These are phyloP conservation scores for Suaeda aralocaspica DNA, from an alignment of 148 eudicot genomes.

Conservation along the genomic window DNA sequence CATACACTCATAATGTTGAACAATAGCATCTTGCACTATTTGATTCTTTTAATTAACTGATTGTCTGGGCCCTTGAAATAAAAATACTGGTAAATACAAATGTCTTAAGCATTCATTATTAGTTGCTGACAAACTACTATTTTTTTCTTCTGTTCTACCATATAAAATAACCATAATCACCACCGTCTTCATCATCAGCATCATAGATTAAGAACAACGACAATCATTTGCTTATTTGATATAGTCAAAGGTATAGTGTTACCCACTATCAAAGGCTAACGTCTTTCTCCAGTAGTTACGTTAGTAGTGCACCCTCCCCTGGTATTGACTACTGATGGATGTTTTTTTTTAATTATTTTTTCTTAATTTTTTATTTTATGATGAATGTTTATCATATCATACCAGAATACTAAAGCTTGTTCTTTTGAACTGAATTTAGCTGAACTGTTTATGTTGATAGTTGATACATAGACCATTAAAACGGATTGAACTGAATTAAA, in stretches of 20 bases:
- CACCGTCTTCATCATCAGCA: background rate
- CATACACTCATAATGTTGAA: no score
- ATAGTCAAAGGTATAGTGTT: slow-evolving; percentile 19
- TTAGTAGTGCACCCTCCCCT: no score
- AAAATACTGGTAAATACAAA: background rate
- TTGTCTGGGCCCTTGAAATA: background rate
- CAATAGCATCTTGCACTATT: background rate
- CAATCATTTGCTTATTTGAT: slow-evolving; percentile 25
- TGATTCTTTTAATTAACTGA: no score
- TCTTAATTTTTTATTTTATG: no score
- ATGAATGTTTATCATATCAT: no score
- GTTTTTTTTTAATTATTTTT: no score
- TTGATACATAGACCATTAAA: no score
- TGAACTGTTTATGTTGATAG: no score
- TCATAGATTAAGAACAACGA: slow-evolving; percentile 10
- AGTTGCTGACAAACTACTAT: slow-evolving; percentile 18
- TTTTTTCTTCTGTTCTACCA: slow-evolving; percentile 3
- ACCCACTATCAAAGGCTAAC: slow-evolving; percentile 20
- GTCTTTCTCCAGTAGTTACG: slow-evolving; percentile 18
- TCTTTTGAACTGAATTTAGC: no score
- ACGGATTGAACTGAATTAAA: no score
- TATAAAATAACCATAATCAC: background rate
- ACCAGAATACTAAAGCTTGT: no score
- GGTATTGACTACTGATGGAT: no score
- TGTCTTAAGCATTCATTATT: slow-evolving; percentile 15